Evolutionary conservation across 192 early-diverging fungal species (phyloP).

Genomic region (Linnemannia exigua): DNA sequence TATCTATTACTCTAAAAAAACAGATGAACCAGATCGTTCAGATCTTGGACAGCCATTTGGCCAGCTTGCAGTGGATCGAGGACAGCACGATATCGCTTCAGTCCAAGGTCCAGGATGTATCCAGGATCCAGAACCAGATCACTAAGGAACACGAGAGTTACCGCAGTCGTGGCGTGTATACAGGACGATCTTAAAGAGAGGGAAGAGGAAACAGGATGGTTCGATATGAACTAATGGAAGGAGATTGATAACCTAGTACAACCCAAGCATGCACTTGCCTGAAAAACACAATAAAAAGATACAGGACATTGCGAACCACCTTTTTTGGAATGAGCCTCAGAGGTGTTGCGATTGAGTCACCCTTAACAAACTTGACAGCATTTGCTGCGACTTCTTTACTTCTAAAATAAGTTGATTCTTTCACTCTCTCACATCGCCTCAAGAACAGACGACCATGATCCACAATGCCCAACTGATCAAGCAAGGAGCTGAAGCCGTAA

Average conservation of each 20-base stretch:
- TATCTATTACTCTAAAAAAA: background rate
- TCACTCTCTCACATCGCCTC: background rate
- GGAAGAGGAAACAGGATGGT: background rate
- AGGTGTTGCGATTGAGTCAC: background rate
- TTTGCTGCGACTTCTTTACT: background rate
- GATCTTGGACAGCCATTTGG: constrained; percentile 93
- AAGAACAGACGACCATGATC: constrained; percentile 56
- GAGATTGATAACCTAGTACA: background rate
- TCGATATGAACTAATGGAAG: background rate
- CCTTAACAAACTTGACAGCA: background rate
- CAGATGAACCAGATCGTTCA: constrained; percentile 82
- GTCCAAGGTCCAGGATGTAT: constrained; percentile 69
- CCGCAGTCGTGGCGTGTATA: constrained; percentile 47
- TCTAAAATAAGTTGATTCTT: background rate
- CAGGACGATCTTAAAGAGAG: constrained; percentile 30
- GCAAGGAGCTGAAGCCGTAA: constrained; percentile 93
- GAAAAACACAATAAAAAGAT: background rate
- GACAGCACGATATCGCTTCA: constrained; percentile 67
- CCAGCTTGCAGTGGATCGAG: constrained; percentile 96
- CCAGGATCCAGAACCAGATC: constrained; percentile 55
- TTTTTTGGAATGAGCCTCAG: too few relatives aligned
- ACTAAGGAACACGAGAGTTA: constrained; percentile 51
- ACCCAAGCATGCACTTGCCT: too few relatives aligned
- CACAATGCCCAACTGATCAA: constrained; percentile 72
- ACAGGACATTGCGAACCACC: too few relatives aligned